These are phyloP conservation scores for Xylaria multiplex DNA, from an alignment of 2,329 filamentous ascomycete genomes.

Conservation along the genomic window DNA sequence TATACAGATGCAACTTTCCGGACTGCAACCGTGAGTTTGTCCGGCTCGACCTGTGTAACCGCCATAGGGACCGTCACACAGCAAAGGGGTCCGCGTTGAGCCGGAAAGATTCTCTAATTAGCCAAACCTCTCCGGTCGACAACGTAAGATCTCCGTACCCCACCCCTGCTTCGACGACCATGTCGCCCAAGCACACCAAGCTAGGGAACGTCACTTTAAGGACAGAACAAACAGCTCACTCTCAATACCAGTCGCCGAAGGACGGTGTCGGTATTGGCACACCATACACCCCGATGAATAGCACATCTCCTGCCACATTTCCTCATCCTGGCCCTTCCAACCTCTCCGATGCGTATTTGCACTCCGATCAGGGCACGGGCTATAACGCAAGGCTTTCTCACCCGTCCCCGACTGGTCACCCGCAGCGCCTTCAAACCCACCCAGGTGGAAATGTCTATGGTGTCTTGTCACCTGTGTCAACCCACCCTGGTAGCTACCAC, in stretches of 20 bases:
- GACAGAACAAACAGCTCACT: slow-evolving; percentile 53
- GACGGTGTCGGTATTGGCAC: slow-evolving; percentile 54
- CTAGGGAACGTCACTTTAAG: slow-evolving; percentile 54
- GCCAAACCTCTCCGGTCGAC: slow-evolving; percentile 58
- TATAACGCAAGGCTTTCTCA: slow-evolving; percentile 50
- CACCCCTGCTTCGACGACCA: slow-evolving; percentile 55
- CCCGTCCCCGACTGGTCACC: slow-evolving; percentile 56
- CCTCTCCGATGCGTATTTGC: slow-evolving; percentile 57
- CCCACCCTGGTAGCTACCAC: slow-evolving; percentile 58
- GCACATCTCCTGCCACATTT: slow-evolving; percentile 54
- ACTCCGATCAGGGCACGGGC: slow-evolving; percentile 53
- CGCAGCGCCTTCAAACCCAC: slow-evolving; percentile 59
- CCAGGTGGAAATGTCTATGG: slow-evolving; percentile 61
- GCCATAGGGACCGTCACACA: slow-evolving; percentile 82
- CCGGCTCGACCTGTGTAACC: slow-evolving; percentile 88
- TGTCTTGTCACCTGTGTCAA: slow-evolving; percentile 63
- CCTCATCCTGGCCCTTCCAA: slow-evolving; percentile 50
- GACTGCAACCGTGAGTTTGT: slow-evolving; percentile 93
- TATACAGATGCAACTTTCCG: slow-evolving; percentile 91
- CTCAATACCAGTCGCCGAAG: slow-evolving; percentile 59
- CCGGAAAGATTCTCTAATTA: slow-evolving; percentile 75
- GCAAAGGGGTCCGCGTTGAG: slow-evolving; percentile 81
- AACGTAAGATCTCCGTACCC: slow-evolving; percentile 55
- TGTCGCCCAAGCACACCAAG: slow-evolving; percentile 60
- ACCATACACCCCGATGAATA: slow-evolving; percentile 59